Base-by-base conservation (phyloP, 2,329 filamentous ascomycete genomes). In the Magnaporthales sp. region DNA sequence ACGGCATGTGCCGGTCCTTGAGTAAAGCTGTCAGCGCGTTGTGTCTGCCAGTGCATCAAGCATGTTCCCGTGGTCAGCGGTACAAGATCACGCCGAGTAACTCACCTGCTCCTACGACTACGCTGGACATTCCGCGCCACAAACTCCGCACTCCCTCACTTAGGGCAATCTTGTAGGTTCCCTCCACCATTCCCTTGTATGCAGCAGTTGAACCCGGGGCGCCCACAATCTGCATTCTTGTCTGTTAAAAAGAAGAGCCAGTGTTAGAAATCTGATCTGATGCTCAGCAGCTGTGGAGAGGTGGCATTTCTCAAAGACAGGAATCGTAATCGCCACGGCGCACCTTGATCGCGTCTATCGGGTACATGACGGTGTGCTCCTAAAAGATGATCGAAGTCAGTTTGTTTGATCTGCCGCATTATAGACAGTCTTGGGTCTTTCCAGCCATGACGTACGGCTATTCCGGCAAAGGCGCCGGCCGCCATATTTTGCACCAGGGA, bases 361-460 rank as follows among this genome's bases (percentile, higher is more conserved):
- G 95, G 77, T 99, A 99, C 95, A 99, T 98, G 74, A 97, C 93
- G 68, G 94, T 96, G 79, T 98, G 94, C 81, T 98, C 94, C 93
- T 97, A 72, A 65, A 68, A 27, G 30, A 15, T 58, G 4, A 26
- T 58, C 2, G 2, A 24, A 58, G 54, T 22, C 38, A 26, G 54
- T 58, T 58, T 24, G 54, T n/a, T 26, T 4, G 54, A 24, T 58
- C 26, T 29, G 29, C 46, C 1, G 62, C 13, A 7, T 13, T n/a
- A 58, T 10, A 58, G 11, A 2, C n/a, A 54, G 3, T 24, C 7
- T 26, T 26, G 7, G n/a, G n/a, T 4, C 15, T 22, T 3, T 10
- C 8, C 2, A 13, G 11, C 11, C 9, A 26, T 13, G 29, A 75
- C 89, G 73, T 88, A 96, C 92, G 74, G 93, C 92, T 80, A 97